Base-by-base conservation (phyloP, 1,284 basidiomycete species). In the Leucoagaricus sp. region DNA sequence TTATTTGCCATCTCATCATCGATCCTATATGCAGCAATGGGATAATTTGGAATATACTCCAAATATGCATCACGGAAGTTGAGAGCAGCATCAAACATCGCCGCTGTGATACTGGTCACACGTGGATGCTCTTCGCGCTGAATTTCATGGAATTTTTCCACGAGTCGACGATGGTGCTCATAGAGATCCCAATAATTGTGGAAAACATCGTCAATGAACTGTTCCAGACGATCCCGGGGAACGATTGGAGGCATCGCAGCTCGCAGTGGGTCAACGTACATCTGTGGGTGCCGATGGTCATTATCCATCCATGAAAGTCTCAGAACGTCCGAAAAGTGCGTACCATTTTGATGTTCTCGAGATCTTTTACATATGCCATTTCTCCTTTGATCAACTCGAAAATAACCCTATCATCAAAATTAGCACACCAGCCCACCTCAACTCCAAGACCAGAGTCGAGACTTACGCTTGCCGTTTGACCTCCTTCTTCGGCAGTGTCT, bases 301-400 rank as follows among this genome's bases (percentile, higher is more conserved):
- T 45, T 41, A 4, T 38, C 68, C 8, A 41, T 40, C 36, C 19
- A n/a, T n/a, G 8, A 21, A 41, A 23, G 17, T 38, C 7, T 10
- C 36, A 19, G 19, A 41, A 41, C 4, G 3, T 4, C 45, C 42
- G 49, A 58, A 46, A 28, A 40, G 17, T 21, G 71, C 85, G 48
- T 55, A 93, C 91, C 56, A 76, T 79, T 59, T 93, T 89, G 51
- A 98, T 89, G 53, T 90, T 87, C 67, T 96, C 90, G 29, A 99
- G 74, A 77, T 99, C 96, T 58, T 87, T 89, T 12, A 96, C 91
- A 69, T 97, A 98, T 52, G 88, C 84, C 88, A 96, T 95, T 73
- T 99, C 96, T 59, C 91, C 91, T 67, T 96, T 91, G 66, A 99
- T 96, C 52, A 98, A 76, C 73, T 98, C 96, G 66, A 94, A 96